phyloP scores from a whole-genome alignment of 2,329 filamentous ascomycete genomes.

The Aspergillus oerlinghausenensis region DNA sequence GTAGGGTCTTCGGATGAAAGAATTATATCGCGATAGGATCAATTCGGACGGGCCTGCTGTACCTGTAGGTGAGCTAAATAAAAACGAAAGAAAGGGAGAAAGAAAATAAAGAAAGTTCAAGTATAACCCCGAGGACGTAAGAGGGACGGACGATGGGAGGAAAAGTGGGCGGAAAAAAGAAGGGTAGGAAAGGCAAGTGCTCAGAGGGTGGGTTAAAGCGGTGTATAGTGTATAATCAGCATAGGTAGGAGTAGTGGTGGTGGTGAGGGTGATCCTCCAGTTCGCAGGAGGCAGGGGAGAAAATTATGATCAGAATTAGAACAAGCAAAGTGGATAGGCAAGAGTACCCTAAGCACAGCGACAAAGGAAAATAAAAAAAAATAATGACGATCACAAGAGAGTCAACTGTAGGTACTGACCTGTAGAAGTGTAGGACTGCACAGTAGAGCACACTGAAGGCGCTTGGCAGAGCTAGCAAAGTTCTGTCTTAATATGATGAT shows the following conservation, averaged over 20 bases:
- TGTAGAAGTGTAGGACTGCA: not conserved
- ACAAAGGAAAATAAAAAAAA: not conserved
- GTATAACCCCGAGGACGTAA: not conserved
- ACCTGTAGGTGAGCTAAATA: not conserved
- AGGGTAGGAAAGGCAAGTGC: not conserved
- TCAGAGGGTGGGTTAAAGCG: constrained; percentile 15
- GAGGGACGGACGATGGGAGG: not conserved
- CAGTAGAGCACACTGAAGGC: not conserved
- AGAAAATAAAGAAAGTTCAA: not conserved
- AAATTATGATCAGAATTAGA: not conserved
- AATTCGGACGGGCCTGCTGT: not conserved
- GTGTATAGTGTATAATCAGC: constrained; percentile 13
- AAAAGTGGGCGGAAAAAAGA: constrained; percentile 7
- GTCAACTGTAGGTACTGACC: not conserved
- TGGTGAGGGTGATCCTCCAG: not conserved
- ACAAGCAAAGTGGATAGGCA: not conserved
- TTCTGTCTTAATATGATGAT: not conserved
- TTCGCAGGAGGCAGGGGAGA: not conserved
- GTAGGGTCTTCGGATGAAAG: not conserved
- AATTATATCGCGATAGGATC: not conserved
- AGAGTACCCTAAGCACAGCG: not conserved
- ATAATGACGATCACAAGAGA: no score
- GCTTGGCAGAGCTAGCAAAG: not conserved
- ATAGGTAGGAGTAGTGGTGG: not conserved
- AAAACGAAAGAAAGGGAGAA: constrained; percentile 3